phyloP scores from a whole-genome alignment of 768 basidiomycete species.

The Suillus ampliporus region DNA sequence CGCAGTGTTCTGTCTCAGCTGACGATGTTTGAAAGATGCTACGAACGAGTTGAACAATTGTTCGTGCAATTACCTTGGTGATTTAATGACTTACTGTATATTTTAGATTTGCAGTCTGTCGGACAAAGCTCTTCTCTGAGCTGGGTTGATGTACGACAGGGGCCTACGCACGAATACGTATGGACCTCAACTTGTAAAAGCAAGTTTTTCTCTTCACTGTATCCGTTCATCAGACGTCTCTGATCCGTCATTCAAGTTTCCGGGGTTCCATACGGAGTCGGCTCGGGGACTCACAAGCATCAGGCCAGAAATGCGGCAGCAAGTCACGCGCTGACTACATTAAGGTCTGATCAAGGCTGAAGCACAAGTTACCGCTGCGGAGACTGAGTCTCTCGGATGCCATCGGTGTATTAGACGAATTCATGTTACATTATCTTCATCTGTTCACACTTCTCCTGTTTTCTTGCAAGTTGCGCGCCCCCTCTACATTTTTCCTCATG shows the following conservation, averaged over 20 bases:
- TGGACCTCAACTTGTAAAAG: constrained; percentile 71
- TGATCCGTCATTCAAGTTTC: constrained; percentile 47
- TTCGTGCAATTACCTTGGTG: constrained; percentile 25
- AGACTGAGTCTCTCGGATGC: not conserved
- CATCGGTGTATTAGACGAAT: not conserved
- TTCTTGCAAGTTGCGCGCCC: not conserved
- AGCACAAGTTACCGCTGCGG: not conserved
- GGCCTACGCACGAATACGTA: constrained; percentile 48
- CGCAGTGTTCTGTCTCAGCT: not conserved
- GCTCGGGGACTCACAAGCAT: constrained; percentile 57
- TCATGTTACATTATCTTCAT: constrained; percentile 1
- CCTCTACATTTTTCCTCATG: not conserved
- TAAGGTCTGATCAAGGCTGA: constrained; percentile 34
- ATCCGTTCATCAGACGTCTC: constrained; percentile 5
- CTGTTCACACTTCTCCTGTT: not conserved
- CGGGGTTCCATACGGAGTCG: constrained; percentile 53
- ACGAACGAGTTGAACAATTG: constrained; percentile 49
- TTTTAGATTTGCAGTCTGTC: constrained; percentile 59
- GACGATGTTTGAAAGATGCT: constrained; percentile 25
- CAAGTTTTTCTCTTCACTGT: constrained; percentile 31
- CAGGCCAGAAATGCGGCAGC: constrained; percentile 52
- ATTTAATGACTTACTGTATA: constrained; percentile 4
- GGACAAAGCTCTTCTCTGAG: constrained; percentile 50
- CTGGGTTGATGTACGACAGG: constrained; percentile 56
- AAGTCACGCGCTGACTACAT: constrained; percentile 38